phyloP scores from a whole-genome alignment of 2,329 filamentous ascomycete species.

The Aspergillus arachidicola region DNA sequence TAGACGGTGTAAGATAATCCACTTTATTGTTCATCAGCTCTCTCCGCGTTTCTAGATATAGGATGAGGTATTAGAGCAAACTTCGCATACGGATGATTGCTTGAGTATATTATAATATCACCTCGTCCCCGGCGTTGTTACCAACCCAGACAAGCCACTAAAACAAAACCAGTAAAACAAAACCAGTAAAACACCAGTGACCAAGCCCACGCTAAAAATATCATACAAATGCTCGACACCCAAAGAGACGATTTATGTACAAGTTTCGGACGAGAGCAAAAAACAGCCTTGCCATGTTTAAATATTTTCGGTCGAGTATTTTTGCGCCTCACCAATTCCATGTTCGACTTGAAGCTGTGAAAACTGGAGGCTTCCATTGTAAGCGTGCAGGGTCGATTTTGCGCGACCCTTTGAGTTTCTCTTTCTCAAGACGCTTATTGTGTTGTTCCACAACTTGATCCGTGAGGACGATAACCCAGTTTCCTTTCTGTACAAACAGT shows the following conservation, averaged over 20 bases:
- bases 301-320: background rate
- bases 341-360: slow-evolving; percentile 83
- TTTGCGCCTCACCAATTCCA: slow-evolving; percentile 79
- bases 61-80: background rate
- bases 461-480: slow-evolving; percentile 93
- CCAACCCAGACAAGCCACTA: background rate
- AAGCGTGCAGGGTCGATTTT: slow-evolving; percentile 76
- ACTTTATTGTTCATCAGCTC: background rate
- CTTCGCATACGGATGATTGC: too few relatives aligned
- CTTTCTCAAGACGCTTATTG: slow-evolving; percentile 74
- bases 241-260: background rate
- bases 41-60: background rate
- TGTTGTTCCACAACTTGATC: slow-evolving; percentile 73
- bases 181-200: background rate
- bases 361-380: slow-evolving; percentile 95
- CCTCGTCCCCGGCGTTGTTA: background rate
- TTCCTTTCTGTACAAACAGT: slow-evolving; percentile 66
- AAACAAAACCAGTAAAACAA: background rate
- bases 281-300: background rate
- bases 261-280: background rate
- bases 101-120: background rate
- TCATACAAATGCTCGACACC: background rate
- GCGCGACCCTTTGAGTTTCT: slow-evolving; percentile 73
- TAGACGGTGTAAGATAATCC: background rate
- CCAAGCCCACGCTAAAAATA: slow-evolving; percentile 6